Evolutionary conservation across 2,329 filamentous ascomycete genomes (phyloP), one percentile per base, ranked within the genome.

Genomic region (Exophiala sideris): DNA sequence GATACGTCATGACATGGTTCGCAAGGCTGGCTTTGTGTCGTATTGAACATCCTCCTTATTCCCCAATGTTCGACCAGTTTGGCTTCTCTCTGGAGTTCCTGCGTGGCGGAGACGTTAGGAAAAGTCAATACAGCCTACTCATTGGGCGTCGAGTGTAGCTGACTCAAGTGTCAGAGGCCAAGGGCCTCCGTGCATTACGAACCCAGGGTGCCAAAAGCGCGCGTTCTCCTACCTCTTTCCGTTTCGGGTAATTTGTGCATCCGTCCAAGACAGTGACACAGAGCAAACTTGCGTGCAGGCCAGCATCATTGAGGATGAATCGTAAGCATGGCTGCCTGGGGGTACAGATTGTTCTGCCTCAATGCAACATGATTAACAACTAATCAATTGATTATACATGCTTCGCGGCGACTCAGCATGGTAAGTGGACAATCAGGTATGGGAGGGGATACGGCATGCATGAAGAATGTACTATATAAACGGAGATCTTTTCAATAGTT

Each of bases 1-100:
- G 35, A 38, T 38, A 38, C 35, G 35, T 38, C 35, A 38, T 38
- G 35, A 38, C 14, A 12, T 16, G 11, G 1, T 12, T 12, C 11
- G 14, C 5, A 11, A 38, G 35, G 14, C 35, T 38, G 35, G 10
- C 35, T 38, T 11, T 16, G 11, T 10, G 10, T 12, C 35, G 11
- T 16, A 10, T 4, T 12, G 5, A 38, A 5, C 2, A 38, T 38
- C 10, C n/a, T 29, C 39, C 76, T 46, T 29, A 29, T 8, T 29
- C 24, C 24, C 7, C 7, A 18, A 18, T 18, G 3, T 18, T 18
- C 16, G 16, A 18, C 16, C 16, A 18, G 16, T 18, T 18, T 18
- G 16, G 16, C 16, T 18, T 18, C 16, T 18, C 16, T 18, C 16
- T 18, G 2, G 2, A 18, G 16, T 18, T 18, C 16, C 16, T 18